phyloP scores from a whole-genome alignment of 257 asterid genomes.

The Echium plantagineum region DNA sequence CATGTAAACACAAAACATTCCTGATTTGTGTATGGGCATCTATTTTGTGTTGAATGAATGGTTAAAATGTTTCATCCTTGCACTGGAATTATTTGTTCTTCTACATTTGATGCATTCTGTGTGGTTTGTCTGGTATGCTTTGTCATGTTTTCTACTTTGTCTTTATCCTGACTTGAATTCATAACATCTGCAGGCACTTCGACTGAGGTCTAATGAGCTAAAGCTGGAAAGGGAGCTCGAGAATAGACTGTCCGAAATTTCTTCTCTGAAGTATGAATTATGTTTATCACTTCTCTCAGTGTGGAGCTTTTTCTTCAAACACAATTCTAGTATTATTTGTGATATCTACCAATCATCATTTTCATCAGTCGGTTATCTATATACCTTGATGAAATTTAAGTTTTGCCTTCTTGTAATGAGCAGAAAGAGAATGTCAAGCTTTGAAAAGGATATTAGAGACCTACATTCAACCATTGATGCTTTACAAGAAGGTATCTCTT shows the following conservation, averaged over 20 bases:
- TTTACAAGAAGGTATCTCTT: constrained; percentile 69
- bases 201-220: constrained; percentile 90
- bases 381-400: not conserved
- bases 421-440: constrained; percentile 71
- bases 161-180: not conserved
- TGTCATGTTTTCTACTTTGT: too few species aligned
- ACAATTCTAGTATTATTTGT: too few species aligned
- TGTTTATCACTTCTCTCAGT: not conserved
- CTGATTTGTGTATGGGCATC: not conserved
- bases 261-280: constrained; percentile 54
- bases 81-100: too few species aligned
- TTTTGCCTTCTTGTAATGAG: constrained; percentile 6
- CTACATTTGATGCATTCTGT: not conserved
- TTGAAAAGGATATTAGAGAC: constrained; percentile 89
- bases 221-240: constrained; percentile 85
- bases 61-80: too few species aligned
- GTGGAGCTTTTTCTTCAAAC: too few species aligned
- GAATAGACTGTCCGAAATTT: constrained; percentile 53
- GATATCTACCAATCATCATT: too few species aligned
- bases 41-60: not conserved
- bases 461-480: constrained; percentile 80
- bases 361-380: too few species aligned
- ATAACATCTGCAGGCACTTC: constrained; percentile 45
- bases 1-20: too few species aligned
- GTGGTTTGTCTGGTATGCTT: not conserved